Percentiles rank a stretch among this genome's conserved stretches.
phyloP scores from a whole-genome alignment of 257 asterid species.

The Salvia miltiorrhiza region DNA sequence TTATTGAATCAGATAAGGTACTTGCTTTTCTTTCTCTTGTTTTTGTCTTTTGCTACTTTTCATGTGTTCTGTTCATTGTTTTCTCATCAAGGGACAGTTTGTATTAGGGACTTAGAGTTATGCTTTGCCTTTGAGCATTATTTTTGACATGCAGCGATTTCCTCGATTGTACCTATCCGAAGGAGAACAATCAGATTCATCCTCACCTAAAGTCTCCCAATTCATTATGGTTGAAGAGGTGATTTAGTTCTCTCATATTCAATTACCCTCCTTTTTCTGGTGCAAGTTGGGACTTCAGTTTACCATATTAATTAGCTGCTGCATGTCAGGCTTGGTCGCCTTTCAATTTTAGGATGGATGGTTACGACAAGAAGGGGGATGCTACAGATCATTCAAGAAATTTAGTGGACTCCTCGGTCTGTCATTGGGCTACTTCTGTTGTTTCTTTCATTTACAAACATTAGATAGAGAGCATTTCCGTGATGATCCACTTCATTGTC shows the following conservation, averaged over 20 bases:
- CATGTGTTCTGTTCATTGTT: neutral
- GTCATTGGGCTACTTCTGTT: constrained; percentile 23
- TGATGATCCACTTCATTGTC: constrained; percentile 7
- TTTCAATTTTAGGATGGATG: constrained; percentile 51
- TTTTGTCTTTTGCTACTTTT: neutral
- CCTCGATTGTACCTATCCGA: constrained; percentile 51
- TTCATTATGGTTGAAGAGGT: constrained; percentile 66
- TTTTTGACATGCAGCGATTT: constrained; percentile 44
- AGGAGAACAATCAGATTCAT: constrained; percentile 42
- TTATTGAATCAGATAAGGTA: constrained; percentile 72
- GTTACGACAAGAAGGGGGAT: constrained; percentile 37
- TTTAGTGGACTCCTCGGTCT: constrained; percentile 57
- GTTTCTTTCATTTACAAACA: constrained; percentile 1
- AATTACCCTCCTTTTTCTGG: constrained; percentile 13
- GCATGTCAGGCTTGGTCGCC: constrained; percentile 80
- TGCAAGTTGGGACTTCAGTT: neutral
- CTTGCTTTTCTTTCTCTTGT: constrained; percentile 8
- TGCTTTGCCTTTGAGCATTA: constrained; percentile 15
- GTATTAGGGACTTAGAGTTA: constrained; percentile 6
- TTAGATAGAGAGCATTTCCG: neutral
- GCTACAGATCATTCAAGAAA: constrained; percentile 30
- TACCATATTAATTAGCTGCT: constrained; percentile 19
- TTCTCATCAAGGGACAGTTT: neutral
- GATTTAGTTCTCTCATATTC: constrained; percentile 24
- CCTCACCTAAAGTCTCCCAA: constrained; percentile 31